Evolutionary conservation across 2,329 filamentous ascomycete genomes (phyloP).

Genomic region (Rhynchosporium agropyri): DNA sequence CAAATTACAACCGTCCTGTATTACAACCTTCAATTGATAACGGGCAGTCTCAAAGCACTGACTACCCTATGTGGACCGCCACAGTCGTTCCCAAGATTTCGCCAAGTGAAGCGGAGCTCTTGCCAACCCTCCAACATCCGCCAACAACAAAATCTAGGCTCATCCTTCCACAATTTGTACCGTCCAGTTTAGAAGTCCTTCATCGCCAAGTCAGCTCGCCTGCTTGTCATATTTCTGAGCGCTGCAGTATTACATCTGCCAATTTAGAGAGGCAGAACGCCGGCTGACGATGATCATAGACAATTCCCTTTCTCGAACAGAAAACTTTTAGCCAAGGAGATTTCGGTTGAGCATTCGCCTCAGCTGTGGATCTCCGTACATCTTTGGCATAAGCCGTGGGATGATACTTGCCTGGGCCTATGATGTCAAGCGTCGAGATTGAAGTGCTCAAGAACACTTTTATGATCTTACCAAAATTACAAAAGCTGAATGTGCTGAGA

Average conservation of each 20-base stretch:
- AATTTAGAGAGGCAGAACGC: background rate
- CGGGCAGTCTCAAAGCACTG: background rate
- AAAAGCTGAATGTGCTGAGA: too few species aligned
- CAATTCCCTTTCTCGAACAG: background rate
- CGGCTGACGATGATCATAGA: background rate
- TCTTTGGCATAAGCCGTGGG: background rate
- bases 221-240: background rate
- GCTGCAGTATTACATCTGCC: conserved; percentile 20
- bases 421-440: background rate
- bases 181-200: background rate
- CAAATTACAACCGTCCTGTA: too few species aligned
- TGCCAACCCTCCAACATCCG: conserved; percentile 7
- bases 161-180: background rate
- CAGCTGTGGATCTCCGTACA: conserved; percentile 1
- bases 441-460: background rate
- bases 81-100: conserved; percentile 3
- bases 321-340: background rate
- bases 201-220: conserved; percentile 5
- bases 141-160: background rate
- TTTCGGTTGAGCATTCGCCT: background rate
- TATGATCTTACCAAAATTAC: too few species aligned
- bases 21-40: background rate
- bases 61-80: background rate
- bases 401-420: background rate
- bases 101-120: conserved; percentile 12